phyloP scores from a whole-genome alignment of 495 filamentous ascomycete genomes.

The Talaromyces nanjingensis region DNA sequence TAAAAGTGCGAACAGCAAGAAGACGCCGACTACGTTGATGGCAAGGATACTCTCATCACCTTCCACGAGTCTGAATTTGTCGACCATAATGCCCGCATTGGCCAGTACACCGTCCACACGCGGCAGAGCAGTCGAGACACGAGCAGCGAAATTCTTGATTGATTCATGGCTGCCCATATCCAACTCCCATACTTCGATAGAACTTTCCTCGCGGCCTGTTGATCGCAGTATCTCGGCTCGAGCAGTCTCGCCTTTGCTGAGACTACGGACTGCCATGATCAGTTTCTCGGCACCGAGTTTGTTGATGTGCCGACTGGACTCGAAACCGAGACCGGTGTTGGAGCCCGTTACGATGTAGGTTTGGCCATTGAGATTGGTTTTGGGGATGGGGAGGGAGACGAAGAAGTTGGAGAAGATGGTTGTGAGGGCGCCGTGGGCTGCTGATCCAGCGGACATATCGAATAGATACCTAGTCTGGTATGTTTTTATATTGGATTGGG shows the following conservation, averaged over 20 bases:
- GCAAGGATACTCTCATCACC: slow-evolving; percentile 33
- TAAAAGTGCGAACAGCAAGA: slow-evolving; percentile 23
- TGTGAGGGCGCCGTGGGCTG: neutral
- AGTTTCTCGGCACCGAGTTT: slow-evolving; percentile 29
- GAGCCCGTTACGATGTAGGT: slow-evolving; percentile 48
- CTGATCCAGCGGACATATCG: neutral
- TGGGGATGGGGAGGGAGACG: slow-evolving; percentile 3
- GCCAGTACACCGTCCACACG: slow-evolving; percentile 27
- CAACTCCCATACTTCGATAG: slow-evolving; percentile 31
- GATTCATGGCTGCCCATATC: slow-evolving; percentile 28
- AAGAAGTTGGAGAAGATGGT: slow-evolving; percentile 7
- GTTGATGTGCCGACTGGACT: slow-evolving; percentile 36
- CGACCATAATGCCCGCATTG: slow-evolving; percentile 26
- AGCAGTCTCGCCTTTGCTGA: slow-evolving; percentile 34
- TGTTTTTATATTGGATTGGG: too few relatives aligned
- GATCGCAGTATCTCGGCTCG: slow-evolving; percentile 21
- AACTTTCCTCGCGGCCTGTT: slow-evolving; percentile 18
- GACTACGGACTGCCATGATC: slow-evolving; percentile 39
- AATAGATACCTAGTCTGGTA: too few relatives aligned
- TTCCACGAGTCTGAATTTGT: slow-evolving; percentile 17
- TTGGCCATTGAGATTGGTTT: slow-evolving; percentile 21
- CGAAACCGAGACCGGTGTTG: slow-evolving; percentile 42
- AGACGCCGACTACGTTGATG: slow-evolving; percentile 37
- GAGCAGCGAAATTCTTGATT: slow-evolving; percentile 24
- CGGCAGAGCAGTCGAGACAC: slow-evolving; percentile 13